These are phyloP conservation scores for Tilletia caries DNA, from an alignment of 1,284 basidiomycete genomes.

Conservation along the genomic window DNA sequence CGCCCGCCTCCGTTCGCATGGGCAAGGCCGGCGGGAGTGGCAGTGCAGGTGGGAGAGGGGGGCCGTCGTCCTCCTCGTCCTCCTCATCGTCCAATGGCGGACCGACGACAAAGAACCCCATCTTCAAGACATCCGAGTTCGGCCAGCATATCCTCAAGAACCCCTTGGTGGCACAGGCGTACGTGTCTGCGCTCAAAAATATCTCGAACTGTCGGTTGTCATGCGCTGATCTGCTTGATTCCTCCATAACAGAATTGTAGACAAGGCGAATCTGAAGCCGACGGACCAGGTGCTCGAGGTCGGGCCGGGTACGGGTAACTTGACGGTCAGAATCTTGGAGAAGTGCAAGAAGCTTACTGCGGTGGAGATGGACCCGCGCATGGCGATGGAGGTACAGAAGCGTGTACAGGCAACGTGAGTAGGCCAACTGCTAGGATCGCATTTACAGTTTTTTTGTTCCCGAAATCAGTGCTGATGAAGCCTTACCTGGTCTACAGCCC, in stretches of 20 bases:
- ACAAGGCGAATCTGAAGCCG: conserved; percentile 82
- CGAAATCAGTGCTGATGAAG: background rate
- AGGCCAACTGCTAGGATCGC: background rate
- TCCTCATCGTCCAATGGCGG: conserved; percentile 27
- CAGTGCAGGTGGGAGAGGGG: conserved; percentile 19
- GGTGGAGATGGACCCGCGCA: conserved; percentile 97
- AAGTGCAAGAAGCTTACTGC: conserved; percentile 88
- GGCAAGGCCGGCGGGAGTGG: conserved; percentile 55
- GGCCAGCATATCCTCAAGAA: conserved; percentile 98
- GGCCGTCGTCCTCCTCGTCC: conserved; percentile 44
- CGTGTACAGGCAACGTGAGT: conserved; percentile 96
- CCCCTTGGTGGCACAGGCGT: conserved; percentile 74
- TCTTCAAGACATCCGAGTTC: conserved; percentile 78
- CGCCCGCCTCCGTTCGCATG: conserved; percentile 59
- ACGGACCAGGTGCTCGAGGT: conserved; percentile 96
- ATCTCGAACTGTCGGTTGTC: too few relatives aligned
- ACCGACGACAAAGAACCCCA: conserved; percentile 51
- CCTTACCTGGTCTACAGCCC: conserved; percentile 62
- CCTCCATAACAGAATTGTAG: conserved; percentile 42
- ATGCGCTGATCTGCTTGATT: background rate
- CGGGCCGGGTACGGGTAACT: conserved; percentile 95
- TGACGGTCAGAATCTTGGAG: conserved; percentile 90
- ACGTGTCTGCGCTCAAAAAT: background rate
- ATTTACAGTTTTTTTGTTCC: too few relatives aligned
- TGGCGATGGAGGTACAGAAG: conserved; percentile 96